Evolutionary conservation across 805 yeast species (phyloP), one percentile per base, ranked within the genome.

Genomic region (Sugiyamaella lignohabitans): DNA sequence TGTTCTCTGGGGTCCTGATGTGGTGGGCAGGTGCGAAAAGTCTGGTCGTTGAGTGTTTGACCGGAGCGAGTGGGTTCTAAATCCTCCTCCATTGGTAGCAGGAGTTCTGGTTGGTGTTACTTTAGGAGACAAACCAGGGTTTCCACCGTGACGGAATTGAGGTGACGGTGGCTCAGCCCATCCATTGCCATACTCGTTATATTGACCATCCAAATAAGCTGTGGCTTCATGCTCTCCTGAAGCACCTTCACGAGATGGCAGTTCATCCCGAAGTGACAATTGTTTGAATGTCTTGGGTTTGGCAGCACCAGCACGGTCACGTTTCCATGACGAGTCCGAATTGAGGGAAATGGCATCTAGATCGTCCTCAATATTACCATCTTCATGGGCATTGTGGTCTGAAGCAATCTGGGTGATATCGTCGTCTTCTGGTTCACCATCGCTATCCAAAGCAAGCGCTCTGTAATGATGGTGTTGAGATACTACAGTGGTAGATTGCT

Each of bases 261-360:
- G n/a, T 19, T 46, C 49, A 14, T 48, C 22, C 17, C 53, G 40
- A 40, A 50, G 38, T 1, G 53, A 50, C 10, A 47, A n/a, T n/a
- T n/a, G n/a, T n/a, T 41, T 43, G 23, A 47, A 44, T 17, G 22
- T 35, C 5, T 27, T 32, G 14, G 39, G 44, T 6, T 34, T 20
- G 17, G 34, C 23, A 2, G 35, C 23, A 4, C 37, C 22, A 5
- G 45, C 39, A 21, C 58, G 56, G 16, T 54, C 58, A 16, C 50
- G 38, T 22, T 50, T 46, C 54, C 54, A 55, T 24, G 59, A 55
- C 23, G 59, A 55, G 19, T 55, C 59, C 8, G 58, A 53, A 32
- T 50, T 52, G 23, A 54, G 37, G 5, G 58, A 55, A 3, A 53
- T 50, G 11, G 35, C 42, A 32, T 55, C 58, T 20, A 53, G 43